Evolutionary conservation across 1,284 basidiomycete species (phyloP).

Genomic region (Pseudozyma tsukubaensis): DNA sequence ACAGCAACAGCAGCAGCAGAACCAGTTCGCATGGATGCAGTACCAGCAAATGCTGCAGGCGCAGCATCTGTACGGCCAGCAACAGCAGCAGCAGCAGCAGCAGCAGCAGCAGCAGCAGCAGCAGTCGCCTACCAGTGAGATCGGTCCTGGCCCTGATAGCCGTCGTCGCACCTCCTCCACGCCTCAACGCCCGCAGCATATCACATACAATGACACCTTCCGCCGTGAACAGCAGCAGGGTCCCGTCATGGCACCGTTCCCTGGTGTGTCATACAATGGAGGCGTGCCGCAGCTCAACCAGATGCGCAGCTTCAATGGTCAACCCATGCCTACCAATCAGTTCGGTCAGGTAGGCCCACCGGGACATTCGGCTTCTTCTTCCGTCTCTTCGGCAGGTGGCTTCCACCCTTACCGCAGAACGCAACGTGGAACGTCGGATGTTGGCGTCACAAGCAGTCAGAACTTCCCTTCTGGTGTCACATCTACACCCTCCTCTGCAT

Average conservation of each 20-base stretch:
- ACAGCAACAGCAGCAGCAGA: slow-evolving; percentile 43
- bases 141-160: slow-evolving; percentile 28
- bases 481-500: neutral
- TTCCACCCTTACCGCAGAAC: slow-evolving; percentile 62
- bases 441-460: slow-evolving; percentile 33
- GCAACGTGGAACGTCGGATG: slow-evolving; percentile 45
- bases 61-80: slow-evolving; percentile 46
- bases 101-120: slow-evolving; percentile 5
- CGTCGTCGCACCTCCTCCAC: slow-evolving; percentile 60
- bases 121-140: slow-evolving; percentile 24
- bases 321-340: slow-evolving; percentile 22
- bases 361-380: slow-evolving; percentile 42
- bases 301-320: slow-evolving; percentile 38
- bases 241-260: slow-evolving; percentile 29
- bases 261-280: slow-evolving; percentile 30
- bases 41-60: slow-evolving; percentile 63
- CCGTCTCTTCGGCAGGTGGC: slow-evolving; percentile 40
- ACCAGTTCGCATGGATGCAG: slow-evolving; percentile 58
- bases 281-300: slow-evolving; percentile 36
- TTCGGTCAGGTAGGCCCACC: slow-evolving; percentile 31
- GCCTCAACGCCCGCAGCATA: slow-evolving; percentile 55
- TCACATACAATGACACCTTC: slow-evolving; percentile 61
- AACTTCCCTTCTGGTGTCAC: slow-evolving; percentile 26
- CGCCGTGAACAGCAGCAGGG: slow-evolving; percentile 44
- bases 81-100: slow-evolving; percentile 37